phyloP scores from a whole-genome alignment of 2,329 filamentous ascomycete genomes.

The Talaromyces sp. region DNA sequence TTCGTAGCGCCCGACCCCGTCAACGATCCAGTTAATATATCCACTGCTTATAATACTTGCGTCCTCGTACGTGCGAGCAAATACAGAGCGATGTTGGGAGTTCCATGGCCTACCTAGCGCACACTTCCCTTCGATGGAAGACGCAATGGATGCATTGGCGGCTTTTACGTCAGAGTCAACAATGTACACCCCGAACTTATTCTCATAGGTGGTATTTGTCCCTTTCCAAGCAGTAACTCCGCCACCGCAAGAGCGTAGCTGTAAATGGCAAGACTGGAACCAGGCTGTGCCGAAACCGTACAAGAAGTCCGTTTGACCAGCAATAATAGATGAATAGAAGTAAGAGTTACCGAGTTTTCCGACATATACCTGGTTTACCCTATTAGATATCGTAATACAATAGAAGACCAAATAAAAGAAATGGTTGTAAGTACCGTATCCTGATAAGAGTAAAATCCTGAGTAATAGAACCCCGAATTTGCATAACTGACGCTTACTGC shows the following conservation, averaged over 20 bases:
- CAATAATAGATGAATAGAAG: constrained; percentile 56
- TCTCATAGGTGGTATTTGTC: constrained; percentile 59
- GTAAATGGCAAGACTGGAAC: constrained; percentile 50
- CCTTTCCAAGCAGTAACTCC: constrained; percentile 67
- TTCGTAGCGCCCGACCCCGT: constrained; percentile 32
- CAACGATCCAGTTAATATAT: constrained; percentile 50
- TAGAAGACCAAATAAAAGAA: background rate
- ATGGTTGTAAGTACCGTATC: constrained; percentile 46
- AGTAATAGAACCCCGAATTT: constrained; percentile 63
- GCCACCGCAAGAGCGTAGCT: constrained; percentile 57
- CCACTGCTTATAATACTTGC: constrained; percentile 48
- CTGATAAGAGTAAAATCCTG: constrained; percentile 62
- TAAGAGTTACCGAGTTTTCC: constrained; percentile 63
- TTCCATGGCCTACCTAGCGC: constrained; percentile 62
- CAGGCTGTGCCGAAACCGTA: constrained; percentile 64
- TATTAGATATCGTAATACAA: background rate
- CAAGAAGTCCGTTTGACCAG: constrained; percentile 63
- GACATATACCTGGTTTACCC: constrained; percentile 45
- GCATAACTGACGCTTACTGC: constrained; percentile 58
- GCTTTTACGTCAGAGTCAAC: constrained; percentile 50
- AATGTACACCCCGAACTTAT: constrained; percentile 65
- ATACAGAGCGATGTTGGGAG: constrained; percentile 52
- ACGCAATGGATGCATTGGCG: constrained; percentile 45
- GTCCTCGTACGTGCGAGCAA: constrained; percentile 52
- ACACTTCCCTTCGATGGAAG: constrained; percentile 44